A percentile compares a stretch with the other conserved stretches of the same genome.
These are phyloP conservation scores for Diaporthe destruens DNA, from an alignment of 2,329 filamentous ascomycete genomes.

Conservation along the genomic window DNA sequence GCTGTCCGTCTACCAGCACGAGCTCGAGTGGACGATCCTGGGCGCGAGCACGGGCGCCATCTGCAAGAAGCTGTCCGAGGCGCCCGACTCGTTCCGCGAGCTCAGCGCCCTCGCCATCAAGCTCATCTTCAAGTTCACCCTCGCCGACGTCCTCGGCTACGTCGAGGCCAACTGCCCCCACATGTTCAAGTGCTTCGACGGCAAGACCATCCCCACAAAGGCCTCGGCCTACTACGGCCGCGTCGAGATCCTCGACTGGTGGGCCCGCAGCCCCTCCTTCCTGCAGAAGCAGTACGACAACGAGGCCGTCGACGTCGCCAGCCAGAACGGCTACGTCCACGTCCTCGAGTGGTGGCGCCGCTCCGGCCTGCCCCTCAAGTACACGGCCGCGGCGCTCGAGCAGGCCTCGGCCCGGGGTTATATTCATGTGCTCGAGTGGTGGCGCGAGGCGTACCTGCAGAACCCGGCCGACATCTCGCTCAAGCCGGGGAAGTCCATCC, in stretches of 20 bases:
- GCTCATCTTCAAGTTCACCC: slow-evolving; percentile 91
- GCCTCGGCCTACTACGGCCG: slow-evolving; percentile 89
- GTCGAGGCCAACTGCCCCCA: slow-evolving; percentile 73
- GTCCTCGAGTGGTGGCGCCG: slow-evolving; percentile 92
- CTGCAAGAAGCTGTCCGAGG: slow-evolving; percentile 78
- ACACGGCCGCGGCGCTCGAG: slow-evolving; percentile 89
- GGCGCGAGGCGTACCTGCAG: slow-evolving; percentile 77
- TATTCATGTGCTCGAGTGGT: slow-evolving; percentile 91
- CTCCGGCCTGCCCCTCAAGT: slow-evolving; percentile 81
- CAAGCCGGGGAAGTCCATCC: slow-evolving; percentile 86
- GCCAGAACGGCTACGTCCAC: slow-evolving; percentile 84
- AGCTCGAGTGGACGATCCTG: slow-evolving; percentile 88
- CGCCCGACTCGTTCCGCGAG: slow-evolving; percentile 76
- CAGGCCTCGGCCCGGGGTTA: slow-evolving; percentile 88
- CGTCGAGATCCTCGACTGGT: slow-evolving; percentile 89
- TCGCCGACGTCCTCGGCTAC: slow-evolving; percentile 81
- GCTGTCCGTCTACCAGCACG: slow-evolving; percentile 78
- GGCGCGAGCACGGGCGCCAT: slow-evolving; percentile 78
- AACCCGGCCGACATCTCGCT: slow-evolving; percentile 69
- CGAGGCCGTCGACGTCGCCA: slow-evolving; percentile 89
- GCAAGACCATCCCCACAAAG: slow-evolving; percentile 87
- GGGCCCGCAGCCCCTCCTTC: slow-evolving; percentile 86
- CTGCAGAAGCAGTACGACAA: slow-evolving; percentile 87
- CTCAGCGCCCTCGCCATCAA: slow-evolving; percentile 87
- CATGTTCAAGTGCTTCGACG: slow-evolving; percentile 88